Evolutionary conservation across 345 rosid genomes (phyloP).

Genomic region (Tarenaya hassleriana): DNA sequence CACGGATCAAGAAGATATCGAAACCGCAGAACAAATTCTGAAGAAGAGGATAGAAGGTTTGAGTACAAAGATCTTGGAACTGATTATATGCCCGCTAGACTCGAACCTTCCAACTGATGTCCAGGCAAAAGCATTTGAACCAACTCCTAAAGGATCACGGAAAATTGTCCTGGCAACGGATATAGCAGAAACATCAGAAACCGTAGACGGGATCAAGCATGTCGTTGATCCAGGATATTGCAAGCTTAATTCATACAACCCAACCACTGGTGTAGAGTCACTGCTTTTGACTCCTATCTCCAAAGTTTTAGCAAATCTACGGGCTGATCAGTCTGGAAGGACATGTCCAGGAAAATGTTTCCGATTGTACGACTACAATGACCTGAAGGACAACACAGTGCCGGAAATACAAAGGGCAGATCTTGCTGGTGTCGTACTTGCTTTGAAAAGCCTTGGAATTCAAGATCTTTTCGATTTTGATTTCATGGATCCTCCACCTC

Average conservation of each 20-base stretch:
- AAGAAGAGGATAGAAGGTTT: constrained; percentile 42
- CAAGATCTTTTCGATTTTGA: constrained; percentile 73
- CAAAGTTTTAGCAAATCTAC: constrained; percentile 83
- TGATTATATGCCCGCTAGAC: constrained; percentile 71
- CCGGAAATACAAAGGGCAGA: constrained; percentile 81
- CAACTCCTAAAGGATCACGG: constrained; percentile 67
- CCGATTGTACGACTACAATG: constrained; percentile 60
- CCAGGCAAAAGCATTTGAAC: constrained; percentile 79
- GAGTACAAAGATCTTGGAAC: constrained; percentile 69
- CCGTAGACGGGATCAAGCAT: constrained; percentile 77
- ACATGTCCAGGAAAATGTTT: constrained; percentile 85
- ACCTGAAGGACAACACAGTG: constrained; percentile 68
- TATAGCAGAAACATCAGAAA: constrained; percentile 85
- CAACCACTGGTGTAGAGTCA: constrained; percentile 70
- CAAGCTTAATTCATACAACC: constrained; percentile 73
- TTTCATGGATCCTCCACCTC: constrained; percentile 86
- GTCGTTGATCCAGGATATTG: constrained; percentile 85
- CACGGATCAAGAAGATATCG: constrained; percentile 85
- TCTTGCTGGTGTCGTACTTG: constrained; percentile 73
- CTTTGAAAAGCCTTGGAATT: constrained; percentile 73
- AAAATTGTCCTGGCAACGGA: constrained; percentile 80
- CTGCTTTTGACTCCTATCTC: constrained; percentile 78
- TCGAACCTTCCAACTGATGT: constrained; percentile 79
- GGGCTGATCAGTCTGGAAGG: constrained; percentile 88
- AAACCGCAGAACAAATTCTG: constrained; percentile 76